A percentile compares a stretch with the other conserved stretches of the same genome.
Evolutionary conservation across 352 stramenopile genomes (phyloP).

Genomic region (Pythium sp.): DNA sequence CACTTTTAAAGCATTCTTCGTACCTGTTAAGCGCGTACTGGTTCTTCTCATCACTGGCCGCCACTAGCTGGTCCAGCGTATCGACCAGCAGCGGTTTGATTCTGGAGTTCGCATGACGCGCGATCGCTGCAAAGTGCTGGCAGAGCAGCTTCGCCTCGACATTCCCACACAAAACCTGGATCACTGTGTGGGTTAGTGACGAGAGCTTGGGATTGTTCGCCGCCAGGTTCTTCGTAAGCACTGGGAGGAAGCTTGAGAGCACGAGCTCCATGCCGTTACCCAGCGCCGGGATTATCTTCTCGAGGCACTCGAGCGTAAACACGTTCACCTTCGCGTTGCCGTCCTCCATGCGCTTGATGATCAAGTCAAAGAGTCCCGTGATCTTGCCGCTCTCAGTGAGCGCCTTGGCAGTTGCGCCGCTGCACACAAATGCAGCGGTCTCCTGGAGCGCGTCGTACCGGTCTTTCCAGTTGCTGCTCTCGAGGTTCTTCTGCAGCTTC

Average conservation of each 20-base stretch:
- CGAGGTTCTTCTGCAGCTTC: slow-evolving; percentile 43
- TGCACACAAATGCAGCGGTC: slow-evolving; percentile 34
- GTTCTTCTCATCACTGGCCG: slow-evolving; percentile 42
- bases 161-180: slow-evolving; percentile 44
- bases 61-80: slow-evolving; percentile 39
- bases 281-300: slow-evolving; percentile 44
- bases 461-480: slow-evolving; percentile 81
- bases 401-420: background rate
- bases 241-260: slow-evolving; percentile 49
- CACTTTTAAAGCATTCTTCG: background rate
- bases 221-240: slow-evolving; percentile 52
- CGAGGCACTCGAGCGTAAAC: slow-evolving; percentile 55
- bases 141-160: slow-evolving; percentile 53
- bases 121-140: slow-evolving; percentile 50
- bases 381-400: slow-evolving; percentile 48
- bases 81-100: slow-evolving; percentile 59
- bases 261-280: slow-evolving; percentile 58
- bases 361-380: slow-evolving; percentile 56
- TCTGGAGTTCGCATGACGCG: slow-evolving; percentile 49
- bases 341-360: slow-evolving; percentile 73
- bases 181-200: slow-evolving; percentile 30
- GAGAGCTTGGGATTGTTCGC: slow-evolving; percentile 54
- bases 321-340: slow-evolving; percentile 74
- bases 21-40: slow-evolving; percentile 52
- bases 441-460: slow-evolving; percentile 60